Conservation (phyloP, 164 flowering plant species). For the Tetrastigma voinierianum region DNA sequence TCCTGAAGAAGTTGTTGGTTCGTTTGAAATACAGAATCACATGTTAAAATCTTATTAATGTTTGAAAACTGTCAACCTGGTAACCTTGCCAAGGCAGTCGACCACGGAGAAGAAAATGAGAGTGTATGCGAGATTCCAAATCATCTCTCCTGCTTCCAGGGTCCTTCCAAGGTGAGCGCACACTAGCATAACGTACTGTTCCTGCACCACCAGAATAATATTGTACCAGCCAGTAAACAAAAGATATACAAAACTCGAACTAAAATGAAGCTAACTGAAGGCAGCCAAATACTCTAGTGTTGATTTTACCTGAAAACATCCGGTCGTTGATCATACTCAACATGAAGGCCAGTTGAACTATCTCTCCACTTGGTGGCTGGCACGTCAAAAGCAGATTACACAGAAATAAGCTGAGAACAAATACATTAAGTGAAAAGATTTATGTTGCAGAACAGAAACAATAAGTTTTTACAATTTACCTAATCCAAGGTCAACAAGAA, state of each 20-base stretch:
- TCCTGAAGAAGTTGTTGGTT: slow-evolving; percentile 39
- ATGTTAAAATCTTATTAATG: background rate
- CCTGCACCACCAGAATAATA: slow-evolving; percentile 35
- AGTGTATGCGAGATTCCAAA: slow-evolving; percentile 93
- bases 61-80: slow-evolving; percentile 51
- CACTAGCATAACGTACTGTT: slow-evolving; percentile 96
- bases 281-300: background rate
- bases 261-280: background rate
- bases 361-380: slow-evolving; percentile 89
- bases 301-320: slow-evolving; percentile 77
- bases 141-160: slow-evolving; percentile 96
- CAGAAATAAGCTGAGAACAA: background rate
- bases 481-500: slow-evolving; percentile 92
- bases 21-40: background rate
- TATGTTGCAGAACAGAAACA: background rate
- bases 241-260: background rate
- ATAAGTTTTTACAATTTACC: slow-evolving; percentile 38
- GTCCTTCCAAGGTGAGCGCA: slow-evolving; percentile 97
- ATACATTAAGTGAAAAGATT: background rate
- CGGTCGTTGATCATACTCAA: slow-evolving; percentile 93
- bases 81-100: slow-evolving; percentile 97
- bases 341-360: slow-evolving; percentile 69
- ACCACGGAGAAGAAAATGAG: slow-evolving; percentile 89
- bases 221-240: background rate
- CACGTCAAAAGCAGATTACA: background rate